A percentile compares a stretch with the other conserved stretches of the same genome.
Evolutionary conservation across 1,284 basidiomycete species (phyloP).

Genomic region (Mycosarcoma mackinlayi): DNA sequence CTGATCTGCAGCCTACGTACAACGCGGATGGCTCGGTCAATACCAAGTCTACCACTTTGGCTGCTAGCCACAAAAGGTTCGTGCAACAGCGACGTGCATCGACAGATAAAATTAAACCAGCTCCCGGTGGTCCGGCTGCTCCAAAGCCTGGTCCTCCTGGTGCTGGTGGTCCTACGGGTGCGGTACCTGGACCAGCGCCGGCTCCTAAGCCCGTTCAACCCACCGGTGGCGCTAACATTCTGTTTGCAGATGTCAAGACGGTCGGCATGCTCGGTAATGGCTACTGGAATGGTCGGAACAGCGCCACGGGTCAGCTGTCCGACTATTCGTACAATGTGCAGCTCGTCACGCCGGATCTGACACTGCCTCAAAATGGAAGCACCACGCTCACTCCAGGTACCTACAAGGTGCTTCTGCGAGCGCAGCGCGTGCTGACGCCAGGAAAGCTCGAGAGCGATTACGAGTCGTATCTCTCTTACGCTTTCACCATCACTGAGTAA

Average conservation of each 20-base stretch:
- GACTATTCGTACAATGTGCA: slow-evolving; percentile 46
- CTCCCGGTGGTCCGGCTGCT: slow-evolving; percentile 2
- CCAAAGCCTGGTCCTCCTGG: slow-evolving; percentile 9
- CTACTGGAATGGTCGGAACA: slow-evolving; percentile 41
- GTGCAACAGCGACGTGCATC: slow-evolving; percentile 33
- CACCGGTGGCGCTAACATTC: neutral
- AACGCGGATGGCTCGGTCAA: slow-evolving; percentile 26
- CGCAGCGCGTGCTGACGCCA: slow-evolving; percentile 75
- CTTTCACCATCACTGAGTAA: slow-evolving; percentile 45
- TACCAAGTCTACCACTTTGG: slow-evolving; percentile 3
- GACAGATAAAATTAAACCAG: slow-evolving; percentile 16
- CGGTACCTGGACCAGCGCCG: slow-evolving; percentile 2
- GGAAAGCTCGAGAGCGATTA: slow-evolving; percentile 73
- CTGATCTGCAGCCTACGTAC: slow-evolving; percentile 39
- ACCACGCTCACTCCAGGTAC: slow-evolving; percentile 73
- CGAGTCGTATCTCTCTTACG: slow-evolving; percentile 71
- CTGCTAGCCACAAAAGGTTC: slow-evolving; percentile 33
- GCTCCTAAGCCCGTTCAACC: slow-evolving; percentile 6
- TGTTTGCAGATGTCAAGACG: slow-evolving; percentile 37
- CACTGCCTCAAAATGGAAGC: slow-evolving; percentile 35
- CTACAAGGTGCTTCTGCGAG: slow-evolving; percentile 75
- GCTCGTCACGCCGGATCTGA: slow-evolving; percentile 22
- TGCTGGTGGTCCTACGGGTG: slow-evolving; percentile 4
- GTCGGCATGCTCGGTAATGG: slow-evolving; percentile 44
- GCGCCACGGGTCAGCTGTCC: slow-evolving; percentile 25